These are phyloP conservation scores for Gnaphalium uliginosum DNA, from an alignment of 129 eudicot genomes.

Conservation along the genomic window DNA sequence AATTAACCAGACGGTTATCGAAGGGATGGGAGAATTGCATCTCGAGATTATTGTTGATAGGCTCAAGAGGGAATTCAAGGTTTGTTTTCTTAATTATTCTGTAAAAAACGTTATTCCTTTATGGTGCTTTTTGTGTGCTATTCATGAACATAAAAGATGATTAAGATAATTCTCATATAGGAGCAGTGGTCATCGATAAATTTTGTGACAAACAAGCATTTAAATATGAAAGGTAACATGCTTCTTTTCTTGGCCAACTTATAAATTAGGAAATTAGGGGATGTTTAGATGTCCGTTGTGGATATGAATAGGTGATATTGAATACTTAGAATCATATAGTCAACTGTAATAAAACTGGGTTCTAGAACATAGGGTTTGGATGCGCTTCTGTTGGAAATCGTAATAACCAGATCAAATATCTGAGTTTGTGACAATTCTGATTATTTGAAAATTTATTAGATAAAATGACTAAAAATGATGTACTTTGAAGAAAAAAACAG, in stretches of 20 bases:
- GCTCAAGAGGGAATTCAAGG: slow-evolving; percentile 52
- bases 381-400: not conserved
- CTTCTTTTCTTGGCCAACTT: not conserved
- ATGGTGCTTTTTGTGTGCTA: not conserved
- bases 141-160: not conserved
- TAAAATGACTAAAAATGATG: not conserved
- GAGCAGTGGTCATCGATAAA: not conserved
- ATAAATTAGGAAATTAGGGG: not conserved
- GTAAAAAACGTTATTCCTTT: not conserved
- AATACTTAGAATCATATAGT: not conserved
- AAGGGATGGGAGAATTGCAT: slow-evolving; percentile 99
- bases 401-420: not conserved
- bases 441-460: not conserved
- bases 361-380: not conserved
- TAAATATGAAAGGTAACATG: no score
- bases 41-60: slow-evolving; percentile 93
- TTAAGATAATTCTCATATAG: not conserved
- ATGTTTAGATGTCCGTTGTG: not conserved
- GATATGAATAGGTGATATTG: not conserved
- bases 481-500: not conserved
- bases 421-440: not conserved
- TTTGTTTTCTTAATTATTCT: slow-evolving; percentile 1
- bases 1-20: slow-evolving; percentile 87
- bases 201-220: no score
- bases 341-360: not conserved